These are phyloP conservation scores for Dictyostelium capitatum DNA, from an alignment of 78 protist genomes.

Conservation along the genomic window DNA sequence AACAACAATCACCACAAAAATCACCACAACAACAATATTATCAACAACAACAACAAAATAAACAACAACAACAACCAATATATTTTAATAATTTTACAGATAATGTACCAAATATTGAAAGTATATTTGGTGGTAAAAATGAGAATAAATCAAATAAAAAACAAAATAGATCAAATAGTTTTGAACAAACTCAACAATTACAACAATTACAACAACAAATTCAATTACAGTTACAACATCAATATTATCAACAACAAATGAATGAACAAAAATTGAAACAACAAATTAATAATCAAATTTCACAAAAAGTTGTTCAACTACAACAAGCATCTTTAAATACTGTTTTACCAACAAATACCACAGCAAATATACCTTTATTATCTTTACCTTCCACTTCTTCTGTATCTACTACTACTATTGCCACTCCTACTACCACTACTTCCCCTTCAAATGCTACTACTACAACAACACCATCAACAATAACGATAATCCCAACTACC, in stretches of 20 bases:
- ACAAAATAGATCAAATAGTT: background rate
- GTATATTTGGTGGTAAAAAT: no score
- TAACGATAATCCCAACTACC: background rate
- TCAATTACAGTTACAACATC: slow-evolving; percentile 16
- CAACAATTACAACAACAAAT: background rate
- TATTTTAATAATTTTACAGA: background rate
- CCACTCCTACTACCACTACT: no score
- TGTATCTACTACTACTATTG: background rate
- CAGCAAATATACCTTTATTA: background rate
- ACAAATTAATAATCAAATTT: background rate
- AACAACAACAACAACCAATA: background rate
- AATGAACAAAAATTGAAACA: background rate
- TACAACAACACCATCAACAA: background rate
- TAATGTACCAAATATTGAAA: background rate
- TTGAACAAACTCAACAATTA: background rate
- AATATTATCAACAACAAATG: slow-evolving; percentile 27
- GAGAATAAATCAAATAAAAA: background rate
- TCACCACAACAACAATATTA: background rate
- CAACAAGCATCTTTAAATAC: background rate
- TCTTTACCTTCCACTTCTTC: background rate
- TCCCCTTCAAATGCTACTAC: no score
- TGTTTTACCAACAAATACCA: background rate
- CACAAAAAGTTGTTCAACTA: background rate
- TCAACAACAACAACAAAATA: background rate
- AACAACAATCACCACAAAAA: background rate